Percentiles rank a stretch among this genome's conserved stretches.
Conservation (phyloP, 805 yeast genomes). For the Myxozyma lipomycoides region DNA sequence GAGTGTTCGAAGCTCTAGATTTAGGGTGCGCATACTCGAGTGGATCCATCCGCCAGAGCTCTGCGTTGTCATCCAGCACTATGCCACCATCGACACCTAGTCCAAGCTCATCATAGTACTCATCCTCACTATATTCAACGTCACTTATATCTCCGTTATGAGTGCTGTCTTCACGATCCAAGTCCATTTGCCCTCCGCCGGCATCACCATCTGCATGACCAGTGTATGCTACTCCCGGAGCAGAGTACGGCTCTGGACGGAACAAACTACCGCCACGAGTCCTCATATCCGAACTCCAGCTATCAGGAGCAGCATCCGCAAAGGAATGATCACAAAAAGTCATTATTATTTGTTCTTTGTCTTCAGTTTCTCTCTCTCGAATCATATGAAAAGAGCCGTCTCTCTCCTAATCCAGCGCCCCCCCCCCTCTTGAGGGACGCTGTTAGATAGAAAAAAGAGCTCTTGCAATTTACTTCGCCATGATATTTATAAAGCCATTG, state of each 20-base stretch:
- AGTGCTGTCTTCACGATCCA: neutral
- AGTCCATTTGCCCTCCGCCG: too few relatives aligned
- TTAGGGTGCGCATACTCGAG: neutral
- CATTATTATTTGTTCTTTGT: too few relatives aligned
- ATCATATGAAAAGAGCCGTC: neutral
- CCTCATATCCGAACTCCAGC: too few relatives aligned
- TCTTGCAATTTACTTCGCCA: neutral
- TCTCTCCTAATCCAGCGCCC: neutral
- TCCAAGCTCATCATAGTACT: neutral
- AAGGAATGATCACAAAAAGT: too few relatives aligned
- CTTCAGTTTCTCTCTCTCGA: too few relatives aligned
- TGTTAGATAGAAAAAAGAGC: neutral
- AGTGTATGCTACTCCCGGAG: too few relatives aligned
- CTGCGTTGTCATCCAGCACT: neutral
- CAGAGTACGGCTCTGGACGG: too few relatives aligned
- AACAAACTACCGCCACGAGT: too few relatives aligned
- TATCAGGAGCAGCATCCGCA: too few relatives aligned
- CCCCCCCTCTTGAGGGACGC: neutral
- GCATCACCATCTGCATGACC: too few relatives aligned
- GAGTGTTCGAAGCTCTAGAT: neutral
- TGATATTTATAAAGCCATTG: conserved; percentile 1
- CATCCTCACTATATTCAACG: neutral
- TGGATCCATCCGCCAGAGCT: neutral
- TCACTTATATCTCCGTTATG: neutral
- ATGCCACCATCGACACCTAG: neutral